Evolutionary conservation across 1,284 basidiomycete genomes (phyloP).

Genomic region (Marasmius tenuissimus): DNA sequence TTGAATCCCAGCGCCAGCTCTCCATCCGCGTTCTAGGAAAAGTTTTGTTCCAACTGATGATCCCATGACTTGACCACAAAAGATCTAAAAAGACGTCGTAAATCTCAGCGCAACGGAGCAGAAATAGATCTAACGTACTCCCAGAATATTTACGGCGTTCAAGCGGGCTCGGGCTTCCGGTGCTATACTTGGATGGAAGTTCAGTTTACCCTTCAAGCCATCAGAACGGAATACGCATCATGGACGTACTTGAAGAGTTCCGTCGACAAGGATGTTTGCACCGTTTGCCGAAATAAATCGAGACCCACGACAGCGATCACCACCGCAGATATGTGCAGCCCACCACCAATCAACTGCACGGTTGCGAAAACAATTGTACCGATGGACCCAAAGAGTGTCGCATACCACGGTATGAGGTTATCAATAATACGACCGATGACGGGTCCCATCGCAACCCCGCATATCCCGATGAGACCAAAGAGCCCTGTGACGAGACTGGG

Average conservation of each 20-base stretch:
- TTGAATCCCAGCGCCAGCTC: slow-evolving; percentile 44
- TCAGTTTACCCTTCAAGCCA: background rate
- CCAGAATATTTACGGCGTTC: slow-evolving; percentile 50
- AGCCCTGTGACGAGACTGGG: slow-evolving; percentile 68
- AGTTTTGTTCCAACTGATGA: slow-evolving; percentile 52
- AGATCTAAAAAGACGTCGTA: slow-evolving; percentile 25
- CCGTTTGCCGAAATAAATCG: slow-evolving; percentile 44
- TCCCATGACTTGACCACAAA: slow-evolving; percentile 51
- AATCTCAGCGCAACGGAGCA: slow-evolving; percentile 13
- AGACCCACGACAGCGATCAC: slow-evolving; percentile 36
- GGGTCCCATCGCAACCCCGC: slow-evolving; percentile 64
- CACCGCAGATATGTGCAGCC: slow-evolving; percentile 59
- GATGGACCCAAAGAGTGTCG: slow-evolving; percentile 49
- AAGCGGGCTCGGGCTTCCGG: slow-evolving; percentile 43
- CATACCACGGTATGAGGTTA: slow-evolving; percentile 64
- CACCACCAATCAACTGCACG: slow-evolving; percentile 55
- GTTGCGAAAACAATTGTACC: slow-evolving; percentile 43
- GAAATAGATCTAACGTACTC: slow-evolving; percentile 24
- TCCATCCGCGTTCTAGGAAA: slow-evolving; percentile 53
- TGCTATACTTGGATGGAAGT: slow-evolving; percentile 20
- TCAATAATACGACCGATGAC: slow-evolving; percentile 63
- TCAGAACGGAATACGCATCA: too few relatives aligned
- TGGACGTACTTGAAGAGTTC: slow-evolving; percentile 34
- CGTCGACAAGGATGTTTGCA: slow-evolving; percentile 38
- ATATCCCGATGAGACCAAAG: slow-evolving; percentile 69